A percentile compares a stretch with the other conserved stretches of the same genome.
Evolutionary conservation across 225 moss, liverwort and hornwort species (phyloP).

Genomic region (Bryoerythrophyllum caledonicum): DNA sequence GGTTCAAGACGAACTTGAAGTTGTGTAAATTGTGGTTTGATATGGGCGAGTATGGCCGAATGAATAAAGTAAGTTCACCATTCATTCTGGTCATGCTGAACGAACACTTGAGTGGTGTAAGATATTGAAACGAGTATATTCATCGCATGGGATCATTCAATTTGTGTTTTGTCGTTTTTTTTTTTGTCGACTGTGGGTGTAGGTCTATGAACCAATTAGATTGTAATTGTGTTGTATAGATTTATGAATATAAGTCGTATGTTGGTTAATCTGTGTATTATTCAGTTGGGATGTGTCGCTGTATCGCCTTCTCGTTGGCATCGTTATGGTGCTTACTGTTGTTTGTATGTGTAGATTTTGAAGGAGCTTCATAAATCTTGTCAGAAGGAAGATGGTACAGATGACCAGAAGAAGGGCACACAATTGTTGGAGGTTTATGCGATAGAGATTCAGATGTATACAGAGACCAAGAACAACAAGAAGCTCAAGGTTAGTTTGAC

Average conservation of each 20-base stretch:
- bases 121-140: conserved; percentile 2
- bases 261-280: not conserved
- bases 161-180: not conserved
- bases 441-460: conserved; percentile 99
- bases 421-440: conserved; percentile 98
- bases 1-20: conserved; percentile 99
- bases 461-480: conserved; percentile 99
- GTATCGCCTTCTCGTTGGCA: conserved; percentile 9
- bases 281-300: not conserved
- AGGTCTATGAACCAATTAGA: not conserved
- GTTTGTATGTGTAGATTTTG: conserved; percentile 70
- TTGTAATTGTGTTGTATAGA: not conserved
- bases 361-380: conserved; percentile 99
- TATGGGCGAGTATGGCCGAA: conserved; percentile 94
- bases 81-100: conserved; percentile 17
- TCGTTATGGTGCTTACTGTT: conserved; percentile 15
- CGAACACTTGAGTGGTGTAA: not conserved
- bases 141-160: not conserved
- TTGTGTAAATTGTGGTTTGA: conserved; percentile 99
- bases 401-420: conserved; percentile 99
- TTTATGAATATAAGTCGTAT: not conserved
- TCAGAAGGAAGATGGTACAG: conserved; percentile 97
- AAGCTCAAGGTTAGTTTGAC: conserved; percentile 74
- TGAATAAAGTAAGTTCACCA: conserved; percentile 79
- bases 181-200: not conserved